Evolutionary conservation across 805 yeast genomes (phyloP).

Genomic region (Debaryomyces castellii): DNA sequence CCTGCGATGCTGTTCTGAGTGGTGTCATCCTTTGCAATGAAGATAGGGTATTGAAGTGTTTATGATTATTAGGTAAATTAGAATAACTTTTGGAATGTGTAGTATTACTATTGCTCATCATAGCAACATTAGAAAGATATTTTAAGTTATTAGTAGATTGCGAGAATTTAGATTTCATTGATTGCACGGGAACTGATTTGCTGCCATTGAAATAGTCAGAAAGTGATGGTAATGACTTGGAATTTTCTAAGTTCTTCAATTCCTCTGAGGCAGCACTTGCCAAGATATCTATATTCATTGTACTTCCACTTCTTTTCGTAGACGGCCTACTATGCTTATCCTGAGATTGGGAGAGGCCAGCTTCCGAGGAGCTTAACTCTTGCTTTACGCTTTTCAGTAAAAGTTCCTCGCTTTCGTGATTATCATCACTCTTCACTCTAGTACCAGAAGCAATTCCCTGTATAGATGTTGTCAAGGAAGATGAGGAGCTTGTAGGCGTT

Average conservation of each 20-base stretch:
- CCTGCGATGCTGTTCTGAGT: slow-evolving; percentile 20
- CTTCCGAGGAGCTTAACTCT: not conserved
- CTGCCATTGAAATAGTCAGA: slow-evolving; percentile 42
- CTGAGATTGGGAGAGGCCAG: not conserved
- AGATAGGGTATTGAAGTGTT: slow-evolving; percentile 35
- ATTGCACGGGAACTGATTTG: slow-evolving; percentile 3
- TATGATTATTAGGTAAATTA: slow-evolving; percentile 13
- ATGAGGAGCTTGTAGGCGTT: not conserved
- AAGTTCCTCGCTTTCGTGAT: not conserved
- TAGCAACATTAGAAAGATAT: slow-evolving; percentile 24
- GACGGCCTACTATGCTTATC: not conserved
- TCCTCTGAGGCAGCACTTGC: slow-evolving; percentile 59
- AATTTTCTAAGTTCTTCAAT: slow-evolving; percentile 39
- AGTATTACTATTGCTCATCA: slow-evolving; percentile 1
- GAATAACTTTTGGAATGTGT: slow-evolving; percentile 14
- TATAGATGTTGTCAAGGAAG: slow-evolving; percentile 1
- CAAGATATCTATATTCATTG: slow-evolving; percentile 47
- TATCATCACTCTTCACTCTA: not conserved
- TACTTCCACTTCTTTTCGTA: not conserved
- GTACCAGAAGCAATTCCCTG: not conserved
- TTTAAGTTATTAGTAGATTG: slow-evolving; percentile 17
- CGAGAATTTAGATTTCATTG: slow-evolving; percentile 9
- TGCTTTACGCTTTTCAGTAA: not conserved
- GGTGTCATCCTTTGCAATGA: slow-evolving; percentile 69
- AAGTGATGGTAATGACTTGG: slow-evolving; percentile 51